Conservation (phyloP, 2,329 filamentous ascomycete species). For the Xylariaceae sp. region DNA sequence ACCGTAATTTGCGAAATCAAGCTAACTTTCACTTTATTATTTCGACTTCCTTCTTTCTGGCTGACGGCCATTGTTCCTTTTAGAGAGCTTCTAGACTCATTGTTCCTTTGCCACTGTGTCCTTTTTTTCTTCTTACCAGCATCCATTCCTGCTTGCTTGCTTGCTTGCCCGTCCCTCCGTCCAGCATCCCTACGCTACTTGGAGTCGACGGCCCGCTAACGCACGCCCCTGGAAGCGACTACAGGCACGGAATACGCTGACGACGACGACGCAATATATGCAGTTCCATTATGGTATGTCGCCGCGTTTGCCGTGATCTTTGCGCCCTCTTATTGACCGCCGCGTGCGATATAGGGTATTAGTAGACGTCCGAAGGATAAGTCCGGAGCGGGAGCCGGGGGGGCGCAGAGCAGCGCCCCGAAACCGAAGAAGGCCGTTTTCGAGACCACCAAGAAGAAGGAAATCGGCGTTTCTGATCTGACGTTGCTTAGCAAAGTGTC, state of each 20-base stretch:
- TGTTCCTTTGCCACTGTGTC: constrained; percentile 3
- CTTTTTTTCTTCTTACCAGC: not conserved
- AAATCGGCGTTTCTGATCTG: constrained; percentile 96
- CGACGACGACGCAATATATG: constrained; percentile 26
- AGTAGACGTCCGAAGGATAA: constrained; percentile 47
- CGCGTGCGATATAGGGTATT: constrained; percentile 38
- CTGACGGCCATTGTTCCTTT: not conserved
- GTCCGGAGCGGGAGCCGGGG: constrained; percentile 39
- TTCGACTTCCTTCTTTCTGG: not conserved
- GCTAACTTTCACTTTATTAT: constrained; percentile 7
- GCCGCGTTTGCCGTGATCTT: not conserved
- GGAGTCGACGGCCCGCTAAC: not conserved
- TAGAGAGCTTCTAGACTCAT: constrained; percentile 4
- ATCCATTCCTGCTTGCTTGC: not conserved
- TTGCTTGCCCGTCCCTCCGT: not conserved
- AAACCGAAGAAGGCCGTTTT: constrained; percentile 95
- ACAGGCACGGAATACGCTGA: not conserved
- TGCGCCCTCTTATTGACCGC: constrained; percentile 17
- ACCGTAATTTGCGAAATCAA: constrained; percentile 13
- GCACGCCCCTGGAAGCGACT: constrained; percentile 2
- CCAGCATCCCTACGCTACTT: constrained; percentile 5
- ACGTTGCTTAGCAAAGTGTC: constrained; percentile 97
- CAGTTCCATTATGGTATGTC: constrained; percentile 31
- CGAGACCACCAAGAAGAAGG: constrained; percentile 97
- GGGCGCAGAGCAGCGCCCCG: constrained; percentile 38